Conservation (phyloP, 352 stramenopile species). For the Pythium myriotylum region DNA sequence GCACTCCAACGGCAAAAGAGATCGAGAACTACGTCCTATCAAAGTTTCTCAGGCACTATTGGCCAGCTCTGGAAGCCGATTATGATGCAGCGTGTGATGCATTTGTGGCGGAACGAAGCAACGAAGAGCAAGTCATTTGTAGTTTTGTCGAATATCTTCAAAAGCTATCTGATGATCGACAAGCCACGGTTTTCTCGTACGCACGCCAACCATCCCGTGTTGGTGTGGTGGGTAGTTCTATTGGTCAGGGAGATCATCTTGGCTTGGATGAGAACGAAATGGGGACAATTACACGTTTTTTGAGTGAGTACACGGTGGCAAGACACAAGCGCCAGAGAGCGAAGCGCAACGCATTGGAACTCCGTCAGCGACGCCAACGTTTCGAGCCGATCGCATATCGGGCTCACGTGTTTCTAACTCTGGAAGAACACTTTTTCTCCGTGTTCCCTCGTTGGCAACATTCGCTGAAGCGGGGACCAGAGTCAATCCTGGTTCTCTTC, state of each 20-base stretch:
- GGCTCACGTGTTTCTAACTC: neutral
- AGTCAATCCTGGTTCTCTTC: constrained; percentile 3
- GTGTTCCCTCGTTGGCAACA: neutral
- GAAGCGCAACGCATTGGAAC: constrained; percentile 6
- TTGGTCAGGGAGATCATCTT: no score
- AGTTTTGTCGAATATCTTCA: constrained; percentile 17
- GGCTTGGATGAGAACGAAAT: constrained; percentile 26
- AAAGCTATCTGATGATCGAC: no score
- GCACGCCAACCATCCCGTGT: no score
- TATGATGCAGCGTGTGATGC: constrained; percentile 11
- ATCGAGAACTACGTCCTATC: constrained; percentile 44
- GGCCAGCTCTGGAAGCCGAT: constrained; percentile 11
- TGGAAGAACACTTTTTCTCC: constrained; percentile 10
- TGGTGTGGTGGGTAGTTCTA: no score
- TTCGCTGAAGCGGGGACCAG: constrained; percentile 4
- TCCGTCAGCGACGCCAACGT: neutral
- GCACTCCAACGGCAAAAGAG: constrained; percentile 38
- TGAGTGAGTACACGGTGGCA: constrained; percentile 10
- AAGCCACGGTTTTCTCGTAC: no score
- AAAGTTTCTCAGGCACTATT: constrained; percentile 30
- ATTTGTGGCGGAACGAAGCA: constrained; percentile 11
- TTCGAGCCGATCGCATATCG: constrained; percentile 3
- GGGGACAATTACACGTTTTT: constrained; percentile 17
- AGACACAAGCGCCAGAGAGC: constrained; percentile 4
- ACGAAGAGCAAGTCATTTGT: constrained; percentile 10